These are phyloP conservation scores for Brassica nigra DNA, from an alignment of 345 rosid genomes.

Conservation along the genomic window DNA sequence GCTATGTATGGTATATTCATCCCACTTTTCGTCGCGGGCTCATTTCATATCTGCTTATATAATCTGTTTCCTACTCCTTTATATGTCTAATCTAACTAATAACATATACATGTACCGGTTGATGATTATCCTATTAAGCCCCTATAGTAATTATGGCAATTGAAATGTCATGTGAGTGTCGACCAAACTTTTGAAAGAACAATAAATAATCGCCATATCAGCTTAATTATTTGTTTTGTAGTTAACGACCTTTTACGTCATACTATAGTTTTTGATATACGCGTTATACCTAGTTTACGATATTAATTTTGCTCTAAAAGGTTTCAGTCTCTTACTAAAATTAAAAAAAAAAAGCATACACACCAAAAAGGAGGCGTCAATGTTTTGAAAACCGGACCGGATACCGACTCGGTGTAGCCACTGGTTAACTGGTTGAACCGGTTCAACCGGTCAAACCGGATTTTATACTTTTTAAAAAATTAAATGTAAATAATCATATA, in stretches of 20 bases:
- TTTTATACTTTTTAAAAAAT: no score
- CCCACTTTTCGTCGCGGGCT: conserved; percentile 28
- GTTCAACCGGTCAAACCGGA: no score
- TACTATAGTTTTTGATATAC: background rate
- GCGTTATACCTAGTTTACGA: background rate
- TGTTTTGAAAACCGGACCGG: no score
- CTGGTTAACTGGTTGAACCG: no score
- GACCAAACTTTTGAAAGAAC: background rate
- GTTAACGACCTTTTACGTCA: background rate
- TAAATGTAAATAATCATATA: no score
- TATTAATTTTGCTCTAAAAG: background rate
- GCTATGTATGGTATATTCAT: conserved; percentile 23
- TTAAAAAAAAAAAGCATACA: background rate
- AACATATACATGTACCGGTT: background rate
- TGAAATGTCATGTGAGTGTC: conserved; percentile 22
- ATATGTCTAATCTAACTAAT: conserved; percentile 3
- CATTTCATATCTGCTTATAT: conserved; percentile 25
- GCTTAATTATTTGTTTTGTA: background rate
- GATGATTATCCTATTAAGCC: conserved; percentile 12
- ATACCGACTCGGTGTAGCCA: no score
- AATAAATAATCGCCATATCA: background rate
- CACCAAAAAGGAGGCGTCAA: background rate
- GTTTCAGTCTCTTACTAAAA: background rate
- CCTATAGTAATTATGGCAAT: conserved; percentile 9
- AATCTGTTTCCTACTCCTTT: conserved; percentile 11